Base-by-base conservation (phyloP, 2,329 filamentous ascomycete genomes). In the Penicillium aurantiogriseum region DNA sequence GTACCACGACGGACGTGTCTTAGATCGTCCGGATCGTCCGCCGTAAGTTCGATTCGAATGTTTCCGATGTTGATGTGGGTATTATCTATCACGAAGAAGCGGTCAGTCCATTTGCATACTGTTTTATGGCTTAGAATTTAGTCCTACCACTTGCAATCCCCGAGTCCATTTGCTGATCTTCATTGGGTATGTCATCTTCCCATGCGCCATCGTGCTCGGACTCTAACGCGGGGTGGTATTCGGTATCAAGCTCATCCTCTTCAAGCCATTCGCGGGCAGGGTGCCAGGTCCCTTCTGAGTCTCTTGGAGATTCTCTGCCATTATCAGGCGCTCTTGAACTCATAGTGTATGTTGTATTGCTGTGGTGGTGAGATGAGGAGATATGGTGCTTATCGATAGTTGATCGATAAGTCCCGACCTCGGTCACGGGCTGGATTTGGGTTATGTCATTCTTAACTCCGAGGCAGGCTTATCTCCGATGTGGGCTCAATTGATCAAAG, bases 101-200 rank as follows among this genome's bases (percentile, higher is more conserved):
- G 15, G 19, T 61, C 48, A 59, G 57, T 27, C 15, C 27, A 17
- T 27, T 25, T 29, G 8, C n/a, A 23, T 25, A 25, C 19, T 27
- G 45, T 17, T 3, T 17, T 21, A 35, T 31, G 17, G 10, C 5
- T 11, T 35, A 4, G 13, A 25, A n/a, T 36, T 6, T 21, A 11
- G 29, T 47, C 47, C 23, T 47, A 61, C 63, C 55, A 33, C 57
- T 55, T 8, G 53, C 36, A 27, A 42, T 25, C 6, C 36, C 73
- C 70, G 77, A 80, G 61, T 82, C 80, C 76, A 81, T 80, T 70
- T 81, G 80, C 72, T 83, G 79, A 73, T 79, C 77, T 11, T 66
- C 66, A 36, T 65, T 67, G 23, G 40, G 27, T 33, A 43, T 48
- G 25, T 59, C 46, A 31, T 59, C 55, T 17, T 62, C 62, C 56